Base-by-base conservation (phyloP, 768 basidiomycete genomes). In the Myochromella boudieri region DNA sequence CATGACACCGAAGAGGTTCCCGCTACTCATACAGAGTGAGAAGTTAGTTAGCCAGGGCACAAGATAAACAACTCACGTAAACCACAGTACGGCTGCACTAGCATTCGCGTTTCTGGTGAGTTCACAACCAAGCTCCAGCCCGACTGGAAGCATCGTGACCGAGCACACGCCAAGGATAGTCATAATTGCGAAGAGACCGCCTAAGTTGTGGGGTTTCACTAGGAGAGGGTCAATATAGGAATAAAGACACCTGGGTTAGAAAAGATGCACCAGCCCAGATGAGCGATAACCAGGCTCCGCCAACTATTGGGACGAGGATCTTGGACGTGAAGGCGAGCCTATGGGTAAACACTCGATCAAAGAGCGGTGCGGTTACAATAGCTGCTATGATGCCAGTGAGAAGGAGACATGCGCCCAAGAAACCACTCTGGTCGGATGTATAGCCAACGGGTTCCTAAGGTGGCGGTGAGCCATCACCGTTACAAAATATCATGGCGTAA, bases 281-380 rank as follows among this genome's bases (percentile, higher is more conserved):
- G 14, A 92, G 66, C 4, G 81, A 78, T 11, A 92, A 62, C 88
- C 89, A 92, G 18, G 73, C 71, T 1, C 56, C 71, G 12, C 74
- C 83, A 4, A 87, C 68, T 34, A 84, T 59, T 1, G 89, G 89
- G 12, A 82, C 74, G 8, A 88, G 57, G 0, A 80, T 48, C 45
- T 85, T 87, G 44, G 74, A 55, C 2, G 82, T 78, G 9, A 79
- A 51, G 0, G 81, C 86, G 29, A 91, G 72, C 49, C 80, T 80
- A 53, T 84, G 77, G 8, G 87, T 91, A 50, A 93, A 80, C n/a
- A 91, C 80, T 15, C 90, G 81, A 58, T 92, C 91, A 57, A 91
- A 85, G 3, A 91, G 63, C 0, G 91, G 91, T 0, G 90, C 81
- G 0, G 84, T 78, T 39, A 83, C 56, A 24, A 83, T 67, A 0